Evolutionary conservation across 2,329 filamentous ascomycete species (phyloP).

Genomic region (Phyllosticta paracitricarpa): DNA sequence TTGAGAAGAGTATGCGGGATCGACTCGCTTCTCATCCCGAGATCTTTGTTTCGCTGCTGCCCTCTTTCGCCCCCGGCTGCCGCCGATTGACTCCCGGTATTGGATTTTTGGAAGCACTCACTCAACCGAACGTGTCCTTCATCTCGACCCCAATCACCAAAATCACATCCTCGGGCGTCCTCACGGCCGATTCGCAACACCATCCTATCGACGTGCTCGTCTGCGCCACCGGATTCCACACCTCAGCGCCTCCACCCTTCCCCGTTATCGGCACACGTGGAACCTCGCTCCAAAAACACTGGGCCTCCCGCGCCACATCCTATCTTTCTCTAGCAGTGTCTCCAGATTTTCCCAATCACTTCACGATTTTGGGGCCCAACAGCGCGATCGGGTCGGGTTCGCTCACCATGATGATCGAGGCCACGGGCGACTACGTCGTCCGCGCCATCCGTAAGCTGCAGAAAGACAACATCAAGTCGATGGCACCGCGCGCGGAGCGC

Average conservation of each 20-base stretch:
- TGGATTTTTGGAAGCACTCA: constrained; percentile 41
- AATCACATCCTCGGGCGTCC: constrained; percentile 29
- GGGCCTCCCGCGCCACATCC: constrained; percentile 23
- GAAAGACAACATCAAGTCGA: constrained; percentile 31
- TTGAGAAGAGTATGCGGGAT: constrained; percentile 33
- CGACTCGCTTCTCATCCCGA: constrained; percentile 28
- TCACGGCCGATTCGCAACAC: constrained; percentile 30
- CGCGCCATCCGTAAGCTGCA: constrained; percentile 33
- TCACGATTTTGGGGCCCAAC: constrained; percentile 35
- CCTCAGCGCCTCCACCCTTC: constrained; percentile 30
- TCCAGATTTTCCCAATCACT: constrained; percentile 29
- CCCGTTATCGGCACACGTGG: constrained; percentile 17
- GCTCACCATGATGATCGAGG: constrained; percentile 33
- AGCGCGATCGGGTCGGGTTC: constrained; percentile 30
- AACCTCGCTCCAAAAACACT: constrained; percentile 23
- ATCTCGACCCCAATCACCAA: constrained; percentile 26
- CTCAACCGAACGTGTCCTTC: constrained; percentile 29
- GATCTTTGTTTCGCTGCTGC: constrained; percentile 32
- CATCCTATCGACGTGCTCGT: constrained; percentile 34
- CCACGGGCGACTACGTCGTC: constrained; percentile 29
- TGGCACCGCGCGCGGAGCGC: constrained; percentile 21
- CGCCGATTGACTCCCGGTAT: constrained; percentile 41
- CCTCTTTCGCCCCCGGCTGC: constrained; percentile 37
- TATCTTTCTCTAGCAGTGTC: constrained; percentile 22
- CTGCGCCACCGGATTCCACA: constrained; percentile 37